Evolutionary conservation across 2,329 filamentous ascomycete genomes (phyloP).

Genomic region (Hirsutella minnesotensis): DNA sequence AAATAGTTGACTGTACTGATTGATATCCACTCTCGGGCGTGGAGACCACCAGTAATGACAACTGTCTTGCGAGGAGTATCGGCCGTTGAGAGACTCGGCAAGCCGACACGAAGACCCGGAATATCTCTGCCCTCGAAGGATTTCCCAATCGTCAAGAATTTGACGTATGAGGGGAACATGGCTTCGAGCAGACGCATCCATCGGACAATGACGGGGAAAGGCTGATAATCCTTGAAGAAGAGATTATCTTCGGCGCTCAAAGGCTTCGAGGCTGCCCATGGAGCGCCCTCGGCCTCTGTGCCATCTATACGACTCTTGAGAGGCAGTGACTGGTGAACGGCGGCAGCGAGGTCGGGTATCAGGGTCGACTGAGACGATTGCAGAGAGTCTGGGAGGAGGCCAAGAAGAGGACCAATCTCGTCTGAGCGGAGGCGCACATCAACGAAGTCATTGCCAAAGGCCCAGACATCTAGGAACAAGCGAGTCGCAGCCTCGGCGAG

Average conservation of each 20-base stretch:
- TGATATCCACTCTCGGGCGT: slow-evolving; percentile 94
- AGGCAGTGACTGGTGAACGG: slow-evolving; percentile 48
- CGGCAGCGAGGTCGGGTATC: slow-evolving; percentile 68
- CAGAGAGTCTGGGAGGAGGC: slow-evolving; percentile 64
- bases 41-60: slow-evolving; percentile 73
- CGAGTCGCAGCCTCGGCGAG: slow-evolving; percentile 62
- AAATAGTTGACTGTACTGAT: slow-evolving; percentile 84
- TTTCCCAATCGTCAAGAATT: slow-evolving; percentile 65
- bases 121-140: slow-evolving; percentile 84
- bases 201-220: slow-evolving; percentile 65
- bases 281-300: slow-evolving; percentile 14
- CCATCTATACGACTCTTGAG: slow-evolving; percentile 8
- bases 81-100: slow-evolving; percentile 29
- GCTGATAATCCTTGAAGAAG: slow-evolving; percentile 90
- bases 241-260: slow-evolving; percentile 47
- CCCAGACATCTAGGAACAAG: slow-evolving; percentile 85
- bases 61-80: slow-evolving; percentile 56
- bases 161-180: slow-evolving; percentile 76
- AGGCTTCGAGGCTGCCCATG: slow-evolving; percentile 17
- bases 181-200: slow-evolving; percentile 88
- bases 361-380: slow-evolving; percentile 60
- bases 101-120: slow-evolving; percentile 65
- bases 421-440: slow-evolving; percentile 72
- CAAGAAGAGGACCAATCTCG: slow-evolving; percentile 66
- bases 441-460: slow-evolving; percentile 67